A percentile compares a stretch with the other conserved stretches of the same genome.
These are phyloP conservation scores for Trichoderma sp. DNA, from an alignment of 2,329 filamentous ascomycete species.

Conservation along the genomic window DNA sequence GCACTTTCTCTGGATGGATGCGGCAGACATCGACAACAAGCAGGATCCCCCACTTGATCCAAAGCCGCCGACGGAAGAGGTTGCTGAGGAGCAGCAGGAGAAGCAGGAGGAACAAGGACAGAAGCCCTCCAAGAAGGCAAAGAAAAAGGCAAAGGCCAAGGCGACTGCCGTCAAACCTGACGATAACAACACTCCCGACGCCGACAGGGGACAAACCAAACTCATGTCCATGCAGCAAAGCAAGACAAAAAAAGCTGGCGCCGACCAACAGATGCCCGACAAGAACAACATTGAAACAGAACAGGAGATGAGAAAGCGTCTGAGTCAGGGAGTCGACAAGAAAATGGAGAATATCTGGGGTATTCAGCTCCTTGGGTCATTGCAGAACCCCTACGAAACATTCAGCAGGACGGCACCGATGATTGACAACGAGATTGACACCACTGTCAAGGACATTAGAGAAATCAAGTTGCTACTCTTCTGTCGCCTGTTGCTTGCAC, in stretches of 20 bases:
- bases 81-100: background rate
- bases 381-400: constrained; percentile 29
- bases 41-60: background rate
- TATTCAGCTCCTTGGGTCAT: constrained; percentile 26
- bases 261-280: constrained; percentile 25
- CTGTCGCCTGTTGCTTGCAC: constrained; percentile 28
- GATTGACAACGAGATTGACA: constrained; percentile 27
- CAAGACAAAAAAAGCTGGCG: background rate
- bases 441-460: constrained; percentile 24
- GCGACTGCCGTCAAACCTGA: background rate
- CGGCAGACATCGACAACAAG: background rate
- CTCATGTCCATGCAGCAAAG: constrained; percentile 4
- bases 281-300: constrained; percentile 31
- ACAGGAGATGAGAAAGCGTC: constrained; percentile 28
- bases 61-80: background rate
- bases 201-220: background rate
- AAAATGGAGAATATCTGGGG: constrained; percentile 23
- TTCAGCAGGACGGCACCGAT: constrained; percentile 28
- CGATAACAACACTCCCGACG: background rate
- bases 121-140: background rate
- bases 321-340: constrained; percentile 29
- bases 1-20: constrained; percentile 30
- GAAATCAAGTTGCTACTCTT: constrained; percentile 31
- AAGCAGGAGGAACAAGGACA: background rate
- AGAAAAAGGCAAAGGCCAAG: constrained; percentile 4